A percentile compares a stretch with the other conserved stretches of the same genome.
Conservation (phyloP, 257 asterid genomes). For the Rauvolfia tetraphylla region DNA sequence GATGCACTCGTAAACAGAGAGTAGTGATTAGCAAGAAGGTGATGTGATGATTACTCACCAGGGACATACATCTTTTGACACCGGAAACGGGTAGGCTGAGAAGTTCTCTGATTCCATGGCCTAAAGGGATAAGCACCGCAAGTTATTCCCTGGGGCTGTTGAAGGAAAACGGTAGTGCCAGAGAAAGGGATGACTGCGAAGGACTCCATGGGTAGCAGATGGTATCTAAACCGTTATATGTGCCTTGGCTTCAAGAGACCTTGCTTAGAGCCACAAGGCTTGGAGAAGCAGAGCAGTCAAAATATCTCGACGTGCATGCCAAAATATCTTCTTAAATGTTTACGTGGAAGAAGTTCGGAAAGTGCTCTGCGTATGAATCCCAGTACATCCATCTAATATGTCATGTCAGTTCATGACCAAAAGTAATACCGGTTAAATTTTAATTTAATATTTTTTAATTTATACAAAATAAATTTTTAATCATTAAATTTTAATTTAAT, state of each 20-base stretch:
- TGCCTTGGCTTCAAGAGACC: neutral
- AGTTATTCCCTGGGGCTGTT: conserved; percentile 23
- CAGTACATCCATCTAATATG: too few relatives aligned
- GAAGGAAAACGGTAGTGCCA: conserved; percentile 24
- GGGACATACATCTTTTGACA: conserved; percentile 93
- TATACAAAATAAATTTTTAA: too few relatives aligned
- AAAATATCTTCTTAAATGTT: conserved; percentile 9
- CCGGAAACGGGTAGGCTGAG: conserved; percentile 33
- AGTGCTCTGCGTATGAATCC: too few relatives aligned
- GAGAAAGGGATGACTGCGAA: conserved; percentile 26
- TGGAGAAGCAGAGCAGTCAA: neutral
- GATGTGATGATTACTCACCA: conserved; percentile 40
- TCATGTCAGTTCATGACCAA: too few relatives aligned
- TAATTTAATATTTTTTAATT: too few relatives aligned
- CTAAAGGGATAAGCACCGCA: conserved; percentile 22
- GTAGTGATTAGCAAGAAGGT: neutral
- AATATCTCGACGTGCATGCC: conserved; percentile 1
- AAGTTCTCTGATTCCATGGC: conserved; percentile 35
- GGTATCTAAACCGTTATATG: neutral
- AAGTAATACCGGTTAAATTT: too few relatives aligned
- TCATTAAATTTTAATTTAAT: too few relatives aligned
- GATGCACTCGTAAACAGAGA: too few relatives aligned
- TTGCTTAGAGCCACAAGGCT: neutral
- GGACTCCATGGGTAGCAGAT: conserved; percentile 37
- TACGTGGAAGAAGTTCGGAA: neutral